phyloP scores from a whole-genome alignment of 768 basidiomycete genomes.

The Phylloporus arenicola region DNA sequence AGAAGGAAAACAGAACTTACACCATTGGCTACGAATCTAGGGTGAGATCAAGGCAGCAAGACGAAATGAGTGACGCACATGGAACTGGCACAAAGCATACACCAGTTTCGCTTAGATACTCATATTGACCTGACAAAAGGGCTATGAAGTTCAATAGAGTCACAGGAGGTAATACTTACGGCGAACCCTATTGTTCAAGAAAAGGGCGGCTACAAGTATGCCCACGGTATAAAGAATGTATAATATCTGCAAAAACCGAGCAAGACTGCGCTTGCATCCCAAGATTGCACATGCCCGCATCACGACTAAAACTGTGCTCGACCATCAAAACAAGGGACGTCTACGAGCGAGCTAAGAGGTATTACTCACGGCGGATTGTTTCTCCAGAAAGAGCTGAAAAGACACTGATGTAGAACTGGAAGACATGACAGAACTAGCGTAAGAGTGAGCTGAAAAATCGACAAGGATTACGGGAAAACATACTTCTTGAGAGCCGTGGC shows the following conservation, averaged over 20 bases:
- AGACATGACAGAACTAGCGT: slow-evolving; percentile 1
- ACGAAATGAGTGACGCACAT: slow-evolving; percentile 7
- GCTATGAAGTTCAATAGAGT: neutral
- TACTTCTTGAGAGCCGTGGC: slow-evolving; percentile 9
- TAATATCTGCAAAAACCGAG: neutral
- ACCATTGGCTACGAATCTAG: neutral
- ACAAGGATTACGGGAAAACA: neutral
- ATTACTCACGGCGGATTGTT: slow-evolving; percentile 11
- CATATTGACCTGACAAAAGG: slow-evolving; percentile 2
- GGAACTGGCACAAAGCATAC: slow-evolving; percentile 8
- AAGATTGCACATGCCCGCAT: slow-evolving; percentile 23
- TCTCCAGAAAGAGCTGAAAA: slow-evolving; percentile 4
- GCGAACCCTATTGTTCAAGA: neutral
- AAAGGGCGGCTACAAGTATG: neutral
- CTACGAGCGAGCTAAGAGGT: neutral
- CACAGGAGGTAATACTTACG: neutral
- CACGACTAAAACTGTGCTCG: slow-evolving; percentile 17
- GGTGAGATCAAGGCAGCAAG: neutral
- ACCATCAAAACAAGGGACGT: neutral
- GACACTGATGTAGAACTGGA: neutral
- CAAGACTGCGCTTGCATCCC: slow-evolving; percentile 6
- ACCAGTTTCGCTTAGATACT: slow-evolving; percentile 7
- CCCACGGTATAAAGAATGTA: slow-evolving; percentile 10
- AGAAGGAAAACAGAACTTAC: slow-evolving; percentile 6
- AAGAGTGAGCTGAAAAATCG: neutral